Percentiles rank a stretch among this genome's conserved stretches.
phyloP scores from a whole-genome alignment of 2,329 filamentous ascomycete species.

The Teratosphaeriaceae sp. region DNA sequence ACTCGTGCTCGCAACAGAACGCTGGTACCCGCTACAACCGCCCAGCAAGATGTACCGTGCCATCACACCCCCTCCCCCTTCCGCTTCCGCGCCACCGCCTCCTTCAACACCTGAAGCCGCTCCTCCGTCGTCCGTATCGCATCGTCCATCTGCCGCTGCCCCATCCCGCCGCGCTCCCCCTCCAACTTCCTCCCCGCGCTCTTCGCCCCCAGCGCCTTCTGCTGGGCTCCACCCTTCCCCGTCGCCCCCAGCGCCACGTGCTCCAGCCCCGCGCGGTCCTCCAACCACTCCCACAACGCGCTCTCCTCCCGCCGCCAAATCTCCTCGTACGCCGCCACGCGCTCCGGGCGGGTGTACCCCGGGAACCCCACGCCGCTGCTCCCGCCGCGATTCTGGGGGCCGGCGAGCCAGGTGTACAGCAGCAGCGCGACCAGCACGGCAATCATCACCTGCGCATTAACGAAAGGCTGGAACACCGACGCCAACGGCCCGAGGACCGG shows the following conservation, averaged over 20 bases:
- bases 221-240: too few species aligned
- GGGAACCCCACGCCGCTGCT: conserved; percentile 33
- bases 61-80: conserved; percentile 3
- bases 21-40: too few species aligned
- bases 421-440: conserved; percentile 66
- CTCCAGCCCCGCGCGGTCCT: conserved; percentile 74
- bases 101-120: conserved; percentile 68
- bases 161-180: conserved; percentile 61
- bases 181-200: conserved; percentile 30
- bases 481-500: conserved; percentile 61
- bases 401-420: conserved; percentile 59
- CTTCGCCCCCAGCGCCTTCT: conserved; percentile 21
- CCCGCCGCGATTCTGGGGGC: conserved; percentile 18
- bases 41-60: too few species aligned
- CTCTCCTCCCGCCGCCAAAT: conserved; percentile 85
- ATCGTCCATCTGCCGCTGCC: conserved; percentile 73
- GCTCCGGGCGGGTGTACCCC: conserved; percentile 49
- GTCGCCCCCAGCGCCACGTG: conserved; percentile 27
- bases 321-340: conserved; percentile 81
- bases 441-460: conserved; percentile 72
- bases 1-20: too few species aligned
- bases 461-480: conserved; percentile 62
- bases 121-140: conserved; percentile 83
- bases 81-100: conserved; percentile 58
- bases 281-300: conserved; percentile 88